Base-by-base conservation (phyloP, 2,329 filamentous ascomycete genomes). In the Alternaria sp. region DNA sequence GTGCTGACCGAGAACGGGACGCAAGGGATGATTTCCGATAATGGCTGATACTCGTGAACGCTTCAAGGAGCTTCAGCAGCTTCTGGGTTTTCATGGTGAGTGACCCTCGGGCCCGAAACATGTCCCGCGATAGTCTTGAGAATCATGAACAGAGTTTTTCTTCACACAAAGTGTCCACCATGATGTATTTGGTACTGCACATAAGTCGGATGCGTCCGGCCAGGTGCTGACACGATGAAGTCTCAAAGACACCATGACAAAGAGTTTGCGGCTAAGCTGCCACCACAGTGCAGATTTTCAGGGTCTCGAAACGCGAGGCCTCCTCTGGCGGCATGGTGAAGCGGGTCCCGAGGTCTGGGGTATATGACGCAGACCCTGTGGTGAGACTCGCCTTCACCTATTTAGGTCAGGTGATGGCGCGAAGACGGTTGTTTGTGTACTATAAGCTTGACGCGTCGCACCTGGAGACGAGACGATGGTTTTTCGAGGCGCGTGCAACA, bases 391-490 rank as follows among this genome's bases (percentile, higher is more conserved):
- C 24, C 36, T 55, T 47, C 26, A 36, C 51, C 43, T 51, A 39
- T 46, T 47, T 28, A 62, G 57, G 72, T 78, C 75, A 76, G 71
- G 76, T 72, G 76, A 76, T 64, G 53, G 58, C 71, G 75, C 65
- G 70, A 64, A 51, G 58, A 62, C 38, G 58, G 57, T 70, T 68
- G 62, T 74, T 76, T 78, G 72, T 78, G 74, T 77, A 75, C 69
- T 42, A 34, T 51, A 51, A 57, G 57, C 56, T 65, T 65, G 58
- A 63, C 75, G 73, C 75, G 76, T 78, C 71, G 61, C 58, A 66
- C 75, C 70, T 56, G 68, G 69, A 68, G 69, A 71, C 69, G 56
- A 66, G 62, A 67, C 70, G 71, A 68, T 62, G 47, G 54, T 64
- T 67, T 56, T 62, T 58, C 58, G 61, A 52, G 49, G 64, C 62